Evolutionary conservation across 2,329 filamentous ascomycete species (phyloP).

Genomic region (Fusarium succisae): DNA sequence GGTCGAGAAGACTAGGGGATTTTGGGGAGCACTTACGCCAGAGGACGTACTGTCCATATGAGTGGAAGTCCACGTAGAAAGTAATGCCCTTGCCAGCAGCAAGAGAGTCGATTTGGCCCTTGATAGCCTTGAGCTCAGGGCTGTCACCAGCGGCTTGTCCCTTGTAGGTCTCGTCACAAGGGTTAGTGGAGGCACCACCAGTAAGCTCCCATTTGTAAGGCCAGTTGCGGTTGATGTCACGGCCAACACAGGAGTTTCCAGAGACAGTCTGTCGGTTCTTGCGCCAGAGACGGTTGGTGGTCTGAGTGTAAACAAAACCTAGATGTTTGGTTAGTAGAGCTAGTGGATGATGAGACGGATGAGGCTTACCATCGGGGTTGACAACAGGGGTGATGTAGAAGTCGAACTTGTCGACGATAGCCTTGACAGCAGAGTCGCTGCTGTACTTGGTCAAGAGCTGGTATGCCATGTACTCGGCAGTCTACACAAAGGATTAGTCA

Average conservation of each 20-base stretch:
- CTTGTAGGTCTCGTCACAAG: conserved; percentile 61
- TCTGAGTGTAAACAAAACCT: conserved; percentile 60
- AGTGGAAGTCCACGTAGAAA: conserved; percentile 73
- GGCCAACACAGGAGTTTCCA: conserved; percentile 57
- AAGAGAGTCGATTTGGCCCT: conserved; percentile 42
- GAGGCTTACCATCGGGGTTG: conserved; percentile 65
- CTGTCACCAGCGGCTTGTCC: conserved; percentile 56
- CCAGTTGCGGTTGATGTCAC: conserved; percentile 70
- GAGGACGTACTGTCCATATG: conserved; percentile 69
- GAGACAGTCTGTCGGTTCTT: conserved; percentile 63
- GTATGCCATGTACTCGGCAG: conserved; percentile 27
- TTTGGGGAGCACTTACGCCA: conserved; percentile 63
- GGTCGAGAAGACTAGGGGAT: conserved; percentile 41
- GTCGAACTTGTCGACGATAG: conserved; percentile 69
- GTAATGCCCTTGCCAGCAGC: conserved; percentile 56
- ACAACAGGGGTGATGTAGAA: conserved; percentile 72
- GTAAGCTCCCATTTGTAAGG: conserved; percentile 60
- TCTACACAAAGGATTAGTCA: not conserved
- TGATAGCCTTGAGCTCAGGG: conserved; percentile 62
- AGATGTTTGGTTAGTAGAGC: too few species aligned
- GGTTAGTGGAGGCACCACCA: conserved; percentile 61
- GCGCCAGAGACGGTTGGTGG: conserved; percentile 66
- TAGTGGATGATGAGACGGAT: too few species aligned
- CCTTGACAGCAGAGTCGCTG: conserved; percentile 26
- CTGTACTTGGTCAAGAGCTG: conserved; percentile 30